These are phyloP conservation scores for Nicotiana attenuata DNA, from an alignment of 257 asterid species.

Conservation along the genomic window DNA sequence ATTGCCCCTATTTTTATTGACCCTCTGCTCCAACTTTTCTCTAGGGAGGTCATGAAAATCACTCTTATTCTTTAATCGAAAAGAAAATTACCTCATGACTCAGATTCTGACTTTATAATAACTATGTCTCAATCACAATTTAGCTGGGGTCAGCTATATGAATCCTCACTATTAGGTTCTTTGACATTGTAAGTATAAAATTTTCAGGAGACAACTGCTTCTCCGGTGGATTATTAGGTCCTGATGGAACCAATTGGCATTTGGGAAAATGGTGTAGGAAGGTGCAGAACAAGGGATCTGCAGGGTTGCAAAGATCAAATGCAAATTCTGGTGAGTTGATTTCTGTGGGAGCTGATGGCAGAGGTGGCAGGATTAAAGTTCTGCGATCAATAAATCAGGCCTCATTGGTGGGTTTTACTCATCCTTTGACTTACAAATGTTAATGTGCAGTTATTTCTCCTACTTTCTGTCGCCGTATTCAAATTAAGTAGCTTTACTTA, in stretches of 20 bases:
- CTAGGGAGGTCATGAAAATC: background rate
- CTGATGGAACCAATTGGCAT: slow-evolving; percentile 79
- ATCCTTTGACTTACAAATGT: background rate
- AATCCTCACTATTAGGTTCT: background rate
- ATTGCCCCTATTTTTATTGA: background rate
- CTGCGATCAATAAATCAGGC: slow-evolving; percentile 60
- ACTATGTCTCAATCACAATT: too few relatives aligned
- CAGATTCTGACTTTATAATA: background rate
- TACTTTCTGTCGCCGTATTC: background rate
- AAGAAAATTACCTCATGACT: background rate
- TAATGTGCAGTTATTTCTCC: slow-evolving; percentile 1
- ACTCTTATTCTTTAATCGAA: background rate
- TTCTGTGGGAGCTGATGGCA: slow-evolving; percentile 91
- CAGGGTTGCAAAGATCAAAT: slow-evolving; percentile 33
- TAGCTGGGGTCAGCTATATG: too few relatives aligned
- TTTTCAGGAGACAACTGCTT: slow-evolving; percentile 50
- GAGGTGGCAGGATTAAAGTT: slow-evolving; percentile 84
- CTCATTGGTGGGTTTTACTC: slow-evolving; percentile 39
- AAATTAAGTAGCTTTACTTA: background rate
- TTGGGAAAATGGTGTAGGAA: slow-evolving; percentile 96
- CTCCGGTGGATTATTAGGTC: slow-evolving; percentile 72
- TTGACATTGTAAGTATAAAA: background rate
- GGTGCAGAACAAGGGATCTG: slow-evolving; percentile 36
- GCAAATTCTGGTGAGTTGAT: slow-evolving; percentile 56
- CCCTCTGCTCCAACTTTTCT: background rate